These are phyloP conservation scores for Arabidopsis suecica DNA, from an alignment of 345 rosid genomes.

Conservation along the genomic window DNA sequence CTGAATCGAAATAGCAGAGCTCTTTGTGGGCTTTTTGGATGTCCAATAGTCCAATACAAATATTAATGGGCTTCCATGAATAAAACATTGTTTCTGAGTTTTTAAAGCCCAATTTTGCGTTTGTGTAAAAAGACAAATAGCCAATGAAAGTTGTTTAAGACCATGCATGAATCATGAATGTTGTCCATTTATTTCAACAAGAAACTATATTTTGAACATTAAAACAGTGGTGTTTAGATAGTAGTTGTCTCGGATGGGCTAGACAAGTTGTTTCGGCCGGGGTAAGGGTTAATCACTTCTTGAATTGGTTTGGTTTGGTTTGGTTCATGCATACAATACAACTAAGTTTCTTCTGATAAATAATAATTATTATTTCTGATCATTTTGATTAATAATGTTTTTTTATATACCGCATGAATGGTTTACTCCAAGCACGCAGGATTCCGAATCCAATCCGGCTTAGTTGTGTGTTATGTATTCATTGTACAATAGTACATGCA, in stretches of 20 bases:
- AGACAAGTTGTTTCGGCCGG: neutral
- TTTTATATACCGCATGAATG: neutral
- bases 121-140: no score
- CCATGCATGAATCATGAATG: neutral
- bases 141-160: neutral
- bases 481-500: neutral
- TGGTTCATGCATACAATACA: neutral
- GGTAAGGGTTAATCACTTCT: neutral
- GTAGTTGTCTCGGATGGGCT: neutral
- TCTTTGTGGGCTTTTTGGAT: neutral
- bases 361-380: neutral
- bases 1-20: neutral
- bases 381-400: neutral
- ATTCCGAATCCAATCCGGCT: neutral
- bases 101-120: neutral
- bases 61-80: neutral
- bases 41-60: neutral
- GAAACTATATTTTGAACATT: neutral
- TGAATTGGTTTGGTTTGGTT: neutral
- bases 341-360: neutral
- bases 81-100: neutral
- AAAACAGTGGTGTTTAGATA: neutral
- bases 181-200: neutral
- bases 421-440: constrained; percentile 19
- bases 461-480: constrained; percentile 4